A percentile compares a stretch with the other conserved stretches of the same genome.
These are phyloP conservation scores for Dactylonectria macrodidyma DNA, from an alignment of 2,329 filamentous ascomycete genomes.

Conservation along the genomic window DNA sequence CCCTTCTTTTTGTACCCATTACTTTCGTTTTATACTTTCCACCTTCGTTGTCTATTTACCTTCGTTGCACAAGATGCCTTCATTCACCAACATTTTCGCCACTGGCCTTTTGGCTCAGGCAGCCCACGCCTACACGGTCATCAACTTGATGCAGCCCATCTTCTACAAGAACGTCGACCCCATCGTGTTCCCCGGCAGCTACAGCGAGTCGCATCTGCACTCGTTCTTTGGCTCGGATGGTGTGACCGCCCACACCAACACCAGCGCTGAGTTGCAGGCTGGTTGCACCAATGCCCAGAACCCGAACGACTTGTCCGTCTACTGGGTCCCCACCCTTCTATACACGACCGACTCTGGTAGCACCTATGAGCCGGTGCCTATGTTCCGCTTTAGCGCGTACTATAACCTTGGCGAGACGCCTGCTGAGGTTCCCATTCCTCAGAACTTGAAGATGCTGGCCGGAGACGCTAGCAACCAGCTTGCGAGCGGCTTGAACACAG, in stretches of 20 bases:
- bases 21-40: slow-evolving; percentile 16
- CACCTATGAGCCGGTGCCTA: slow-evolving; percentile 50
- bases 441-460: slow-evolving; percentile 59
- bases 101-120: slow-evolving; percentile 33
- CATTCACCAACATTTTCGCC: slow-evolving; percentile 18
- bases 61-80: slow-evolving; percentile 38
- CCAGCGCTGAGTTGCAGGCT: slow-evolving; percentile 52
- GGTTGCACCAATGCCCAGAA: slow-evolving; percentile 63
- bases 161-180: slow-evolving; percentile 55
- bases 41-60: slow-evolving; percentile 17
- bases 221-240: slow-evolving; percentile 55
- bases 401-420: slow-evolving; percentile 56
- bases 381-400: slow-evolving; percentile 61
- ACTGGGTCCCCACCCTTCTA: slow-evolving; percentile 62
- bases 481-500: slow-evolving; percentile 19
- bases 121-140: slow-evolving; percentile 41
- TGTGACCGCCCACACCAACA: slow-evolving; percentile 49
- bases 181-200: slow-evolving; percentile 51
- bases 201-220: slow-evolving; percentile 53
- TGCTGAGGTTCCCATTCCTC: slow-evolving; percentile 61
- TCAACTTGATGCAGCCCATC: slow-evolving; percentile 42
- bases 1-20: slow-evolving; percentile 9
- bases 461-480: slow-evolving; percentile 51
- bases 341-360: slow-evolving; percentile 52
- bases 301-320: slow-evolving; percentile 62